These are phyloP conservation scores for Monosporozyma yasuniensis DNA, from an alignment of 805 yeast species.

Conservation along the genomic window DNA sequence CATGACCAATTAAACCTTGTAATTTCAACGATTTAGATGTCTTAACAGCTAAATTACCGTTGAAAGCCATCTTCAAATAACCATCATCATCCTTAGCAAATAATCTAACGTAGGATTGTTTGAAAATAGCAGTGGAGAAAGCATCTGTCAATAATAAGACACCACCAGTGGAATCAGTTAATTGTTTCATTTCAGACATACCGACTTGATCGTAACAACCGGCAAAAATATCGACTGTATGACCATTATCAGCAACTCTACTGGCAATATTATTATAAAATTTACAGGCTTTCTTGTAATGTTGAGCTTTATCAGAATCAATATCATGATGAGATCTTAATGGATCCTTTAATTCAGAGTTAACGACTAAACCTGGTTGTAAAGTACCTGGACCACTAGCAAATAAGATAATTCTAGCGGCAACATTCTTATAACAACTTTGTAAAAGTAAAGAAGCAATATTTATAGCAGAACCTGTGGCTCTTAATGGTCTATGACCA, in stretches of 20 bases:
- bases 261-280: conserved; percentile 69
- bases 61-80: conserved; percentile 79
- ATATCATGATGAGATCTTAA: conserved; percentile 95
- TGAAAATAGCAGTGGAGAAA: conserved; percentile 88
- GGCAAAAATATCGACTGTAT: conserved; percentile 81
- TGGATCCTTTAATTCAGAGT: conserved; percentile 86
- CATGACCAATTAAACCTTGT: conserved; percentile 91
- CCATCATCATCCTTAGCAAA: conserved; percentile 85
- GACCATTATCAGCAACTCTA: conserved; percentile 63
- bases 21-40: conserved; percentile 82
- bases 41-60: conserved; percentile 78
- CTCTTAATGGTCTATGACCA: conserved; percentile 78
- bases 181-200: conserved; percentile 81
- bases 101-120: conserved; percentile 80
- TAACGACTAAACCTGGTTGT: conserved; percentile 91
- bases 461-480: conserved; percentile 86
- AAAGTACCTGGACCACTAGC: conserved; percentile 94
- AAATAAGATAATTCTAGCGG: conserved; percentile 82
- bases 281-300: conserved; percentile 76
- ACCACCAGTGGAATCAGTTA: conserved; percentile 86
- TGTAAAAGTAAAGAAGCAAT: conserved; percentile 78
- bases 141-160: conserved; percentile 81
- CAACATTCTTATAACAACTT: conserved; percentile 72
- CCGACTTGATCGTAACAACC: conserved; percentile 97
- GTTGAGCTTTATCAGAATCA: conserved; percentile 82